Evolutionary conservation across 306 rosid genomes (phyloP).

Genomic region (Ormosia emarginata): DNA sequence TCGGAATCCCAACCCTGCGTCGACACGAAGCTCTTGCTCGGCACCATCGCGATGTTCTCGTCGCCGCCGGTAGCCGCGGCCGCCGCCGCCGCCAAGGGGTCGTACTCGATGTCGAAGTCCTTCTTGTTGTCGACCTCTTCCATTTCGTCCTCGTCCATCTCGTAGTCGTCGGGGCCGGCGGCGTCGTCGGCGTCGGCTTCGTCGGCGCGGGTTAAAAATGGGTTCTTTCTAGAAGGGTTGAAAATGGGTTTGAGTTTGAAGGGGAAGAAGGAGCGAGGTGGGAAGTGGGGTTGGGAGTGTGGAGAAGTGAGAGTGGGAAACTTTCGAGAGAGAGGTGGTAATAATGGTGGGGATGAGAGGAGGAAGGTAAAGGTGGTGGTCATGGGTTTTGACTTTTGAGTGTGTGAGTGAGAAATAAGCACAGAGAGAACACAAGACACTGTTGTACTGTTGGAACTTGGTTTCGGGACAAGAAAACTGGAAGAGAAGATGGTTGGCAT

Average conservation of each 20-base stretch:
- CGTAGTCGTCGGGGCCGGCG: slow-evolving; percentile 71
- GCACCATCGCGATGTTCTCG: slow-evolving; percentile 55
- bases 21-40: slow-evolving; percentile 63
- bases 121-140: slow-evolving; percentile 87
- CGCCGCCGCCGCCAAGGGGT: slow-evolving; percentile 32
- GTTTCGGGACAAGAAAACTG: not conserved
- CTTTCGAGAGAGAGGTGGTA: not conserved
- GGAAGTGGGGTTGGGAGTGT: slow-evolving; percentile 4
- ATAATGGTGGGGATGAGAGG: not conserved
- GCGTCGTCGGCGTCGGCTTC: slow-evolving; percentile 62
- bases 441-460: not conserved
- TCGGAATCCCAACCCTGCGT: slow-evolving; percentile 88
- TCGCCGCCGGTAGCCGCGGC: slow-evolving; percentile 28
- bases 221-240: slow-evolving; percentile 28
- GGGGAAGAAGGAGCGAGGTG: slow-evolving; percentile 13
- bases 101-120: slow-evolving; percentile 94
- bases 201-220: slow-evolving; percentile 58
- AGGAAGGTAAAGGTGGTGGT: slow-evolving; percentile 16
- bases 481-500: not conserved
- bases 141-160: slow-evolving; percentile 80
- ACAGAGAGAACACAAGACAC: not conserved
- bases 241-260: slow-evolving; percentile 28
- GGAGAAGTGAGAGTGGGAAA: slow-evolving; percentile 7
- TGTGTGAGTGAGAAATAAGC: not conserved
- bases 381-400: not conserved